phyloP scores from a whole-genome alignment of 768 basidiomycete species.

The Suillus luteus region DNA sequence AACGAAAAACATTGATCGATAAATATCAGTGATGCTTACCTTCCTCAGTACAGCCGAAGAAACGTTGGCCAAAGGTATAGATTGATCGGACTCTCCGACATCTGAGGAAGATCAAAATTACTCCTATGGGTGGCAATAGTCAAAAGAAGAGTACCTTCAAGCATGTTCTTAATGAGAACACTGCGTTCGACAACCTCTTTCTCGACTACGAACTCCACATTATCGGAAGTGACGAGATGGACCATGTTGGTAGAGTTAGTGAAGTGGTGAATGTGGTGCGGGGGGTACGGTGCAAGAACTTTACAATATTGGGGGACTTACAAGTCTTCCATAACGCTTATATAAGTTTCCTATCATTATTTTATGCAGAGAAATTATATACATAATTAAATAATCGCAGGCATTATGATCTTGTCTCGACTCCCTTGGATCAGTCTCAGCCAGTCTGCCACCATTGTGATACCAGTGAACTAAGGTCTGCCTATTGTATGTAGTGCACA shows the following conservation, averaged over 20 bases:
- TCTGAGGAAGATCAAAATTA: constrained; percentile 47
- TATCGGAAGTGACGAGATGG: constrained; percentile 91
- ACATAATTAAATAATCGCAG: not conserved
- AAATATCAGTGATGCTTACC: constrained; percentile 42
- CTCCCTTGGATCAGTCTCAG: not conserved
- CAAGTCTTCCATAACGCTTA: not conserved
- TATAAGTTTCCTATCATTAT: not conserved
- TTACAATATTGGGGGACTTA: not conserved
- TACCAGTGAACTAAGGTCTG: not conserved
- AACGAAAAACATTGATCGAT: not conserved
- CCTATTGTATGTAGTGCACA: not conserved
- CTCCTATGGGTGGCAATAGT: not conserved
- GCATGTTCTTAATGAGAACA: constrained; percentile 99
- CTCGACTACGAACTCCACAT: constrained; percentile 91
- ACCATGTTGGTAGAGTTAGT: constrained; percentile 55
- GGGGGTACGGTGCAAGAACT: not conserved
- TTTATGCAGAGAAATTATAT: constrained; percentile 1
- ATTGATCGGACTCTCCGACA: constrained; percentile 91
- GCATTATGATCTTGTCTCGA: not conserved
- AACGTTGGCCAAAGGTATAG: constrained; percentile 94
- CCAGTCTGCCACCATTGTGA: not conserved
- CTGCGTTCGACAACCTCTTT: constrained; percentile 94
- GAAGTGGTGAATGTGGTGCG: not conserved
- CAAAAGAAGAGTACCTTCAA: constrained; percentile 68
- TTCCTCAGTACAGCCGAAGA: constrained; percentile 92